Conservation (phyloP, 768 basidiomycete genomes). For the Clavaria fumosa region DNA sequence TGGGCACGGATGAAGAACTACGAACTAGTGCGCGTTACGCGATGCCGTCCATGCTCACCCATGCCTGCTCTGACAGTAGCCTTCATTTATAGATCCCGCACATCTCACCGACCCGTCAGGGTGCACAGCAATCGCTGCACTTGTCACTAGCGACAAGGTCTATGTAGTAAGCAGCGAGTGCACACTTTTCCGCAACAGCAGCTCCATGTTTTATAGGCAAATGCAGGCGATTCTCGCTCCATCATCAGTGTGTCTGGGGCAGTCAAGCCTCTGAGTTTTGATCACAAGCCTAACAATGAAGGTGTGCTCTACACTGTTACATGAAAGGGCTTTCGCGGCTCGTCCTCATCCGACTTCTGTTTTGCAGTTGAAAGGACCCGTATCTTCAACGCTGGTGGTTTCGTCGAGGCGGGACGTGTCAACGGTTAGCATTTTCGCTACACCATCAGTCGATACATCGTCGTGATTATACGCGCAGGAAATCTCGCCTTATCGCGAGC, state of each 20-base stretch:
- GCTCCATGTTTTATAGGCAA: conserved; percentile 62
- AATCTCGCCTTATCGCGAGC: conserved; percentile 93
- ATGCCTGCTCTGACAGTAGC: too few relatives aligned
- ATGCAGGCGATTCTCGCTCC: conserved; percentile 91
- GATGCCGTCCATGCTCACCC: too few relatives aligned
- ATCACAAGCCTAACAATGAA: conserved; percentile 89
- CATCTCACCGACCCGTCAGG: conserved; percentile 89
- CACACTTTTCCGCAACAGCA: too few relatives aligned
- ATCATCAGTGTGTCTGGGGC: conserved; percentile 76
- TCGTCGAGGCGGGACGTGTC: conserved; percentile 91
- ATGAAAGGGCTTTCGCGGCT: conserved; percentile 1
- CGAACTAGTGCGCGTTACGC: conserved; percentile 45
- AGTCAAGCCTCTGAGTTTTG: conserved; percentile 78
- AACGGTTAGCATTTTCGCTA: conserved; percentile 46
- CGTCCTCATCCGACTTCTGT: conserved; percentile 5
- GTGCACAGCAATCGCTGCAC: conserved; percentile 84
- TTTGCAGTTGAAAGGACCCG: conserved; percentile 64
- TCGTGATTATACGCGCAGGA: conserved; percentile 30
- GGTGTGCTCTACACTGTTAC: conserved; percentile 29
- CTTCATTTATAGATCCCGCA: conserved; percentile 82
- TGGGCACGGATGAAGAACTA: conserved; percentile 91
- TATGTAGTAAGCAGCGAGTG: conserved; percentile 71
- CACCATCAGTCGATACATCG: conserved; percentile 2
- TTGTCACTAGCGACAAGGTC: conserved; percentile 72
- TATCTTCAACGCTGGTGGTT: conserved; percentile 85